Evolutionary conservation across 1,139 yeast genomes (phyloP).

Genomic region (Yamadazyma siamensis): DNA sequence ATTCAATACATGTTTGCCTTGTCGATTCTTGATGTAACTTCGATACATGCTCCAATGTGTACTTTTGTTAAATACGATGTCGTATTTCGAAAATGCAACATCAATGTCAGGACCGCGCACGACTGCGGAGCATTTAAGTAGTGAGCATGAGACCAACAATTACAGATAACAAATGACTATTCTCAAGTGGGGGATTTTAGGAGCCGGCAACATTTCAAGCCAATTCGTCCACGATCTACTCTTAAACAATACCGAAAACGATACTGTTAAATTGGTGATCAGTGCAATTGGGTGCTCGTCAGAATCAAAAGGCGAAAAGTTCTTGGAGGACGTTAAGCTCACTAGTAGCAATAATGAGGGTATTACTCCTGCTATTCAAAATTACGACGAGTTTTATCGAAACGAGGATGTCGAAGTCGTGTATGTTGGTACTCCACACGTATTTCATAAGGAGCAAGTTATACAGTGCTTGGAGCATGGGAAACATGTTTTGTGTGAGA

Average conservation of each 20-base stretch:
- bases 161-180: slow-evolving; percentile 14
- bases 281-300: slow-evolving; percentile 31
- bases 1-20: no score
- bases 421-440: slow-evolving; percentile 61
- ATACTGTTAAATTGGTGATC: slow-evolving; percentile 23
- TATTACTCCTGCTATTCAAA: slow-evolving; percentile 15
- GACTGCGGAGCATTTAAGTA: no score
- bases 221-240: slow-evolving; percentile 37
- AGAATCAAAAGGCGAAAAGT: slow-evolving; percentile 23
- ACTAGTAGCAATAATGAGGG: slow-evolving; percentile 7
- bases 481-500: slow-evolving; percentile 58
- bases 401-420: slow-evolving; percentile 49
- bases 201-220: slow-evolving; percentile 45
- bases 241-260: slow-evolving; percentile 22
- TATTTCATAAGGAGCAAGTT: slow-evolving; percentile 49
- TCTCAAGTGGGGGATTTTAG: slow-evolving; percentile 39
- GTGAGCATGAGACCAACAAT: no score
- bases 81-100: no score
- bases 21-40: no score
- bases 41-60: no score
- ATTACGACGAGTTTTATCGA: slow-evolving; percentile 33
- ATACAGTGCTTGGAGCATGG: slow-evolving; percentile 48
- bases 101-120: no score
- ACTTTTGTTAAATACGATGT: no score
- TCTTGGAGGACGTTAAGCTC: slow-evolving; percentile 12